Percentiles rank a stretch among this genome's conserved stretches.
Conservation (phyloP, 805 yeast species). For the Millerago galiae region DNA sequence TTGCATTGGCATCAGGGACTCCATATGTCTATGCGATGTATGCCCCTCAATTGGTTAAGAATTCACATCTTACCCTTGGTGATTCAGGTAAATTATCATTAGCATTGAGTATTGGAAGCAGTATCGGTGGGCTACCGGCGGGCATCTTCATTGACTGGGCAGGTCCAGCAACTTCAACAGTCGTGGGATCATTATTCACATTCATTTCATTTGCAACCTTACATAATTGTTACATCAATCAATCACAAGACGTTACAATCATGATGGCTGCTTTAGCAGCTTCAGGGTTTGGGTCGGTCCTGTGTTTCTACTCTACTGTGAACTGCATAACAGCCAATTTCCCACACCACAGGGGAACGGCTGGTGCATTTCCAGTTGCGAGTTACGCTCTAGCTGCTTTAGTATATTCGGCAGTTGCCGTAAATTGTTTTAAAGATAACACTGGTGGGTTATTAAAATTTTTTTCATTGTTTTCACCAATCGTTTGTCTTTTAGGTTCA, state of each 20-base stretch:
- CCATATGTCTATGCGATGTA: conserved; percentile 71
- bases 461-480: conserved; percentile 44
- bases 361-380: conserved; percentile 25
- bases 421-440: conserved; percentile 43
- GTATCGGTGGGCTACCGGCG: conserved; percentile 64
- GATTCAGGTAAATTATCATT: conserved; percentile 62
- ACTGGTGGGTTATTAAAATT: conserved; percentile 51
- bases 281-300: conserved; percentile 61
- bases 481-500: conserved; percentile 27
- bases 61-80: conserved; percentile 50
- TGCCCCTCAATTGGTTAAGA: conserved; percentile 60
- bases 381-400: conserved; percentile 65
- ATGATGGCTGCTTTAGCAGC: conserved; percentile 44
- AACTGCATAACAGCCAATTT: conserved; percentile 48
- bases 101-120: conserved; percentile 56
- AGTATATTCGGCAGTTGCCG: conserved; percentile 51
- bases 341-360: conserved; percentile 52
- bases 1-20: conserved; percentile 66
- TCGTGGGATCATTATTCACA: conserved; percentile 49
- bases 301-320: conserved; percentile 53
- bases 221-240: conserved; percentile 38
- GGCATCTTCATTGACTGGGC: conserved; percentile 59
- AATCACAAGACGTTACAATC: conserved; percentile 32
- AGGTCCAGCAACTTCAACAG: conserved; percentile 49
- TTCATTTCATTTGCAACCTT: conserved; percentile 49